phyloP scores from a whole-genome alignment of 495 filamentous ascomycete species.

The Ramalina intermedia region DNA sequence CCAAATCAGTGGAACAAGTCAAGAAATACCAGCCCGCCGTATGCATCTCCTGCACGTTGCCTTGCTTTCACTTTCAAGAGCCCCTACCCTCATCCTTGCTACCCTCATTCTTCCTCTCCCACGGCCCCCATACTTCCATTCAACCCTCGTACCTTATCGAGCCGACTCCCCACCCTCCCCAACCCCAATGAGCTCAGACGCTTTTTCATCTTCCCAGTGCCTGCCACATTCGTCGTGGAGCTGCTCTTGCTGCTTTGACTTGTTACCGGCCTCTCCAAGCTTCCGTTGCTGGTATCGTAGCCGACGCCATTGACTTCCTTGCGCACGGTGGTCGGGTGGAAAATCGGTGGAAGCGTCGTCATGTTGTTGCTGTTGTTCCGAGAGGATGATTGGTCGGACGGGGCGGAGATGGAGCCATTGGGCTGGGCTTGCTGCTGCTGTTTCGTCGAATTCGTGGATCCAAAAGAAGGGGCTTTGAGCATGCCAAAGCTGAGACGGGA shows the following conservation, averaged over 20 bases:
- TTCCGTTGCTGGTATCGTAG: constrained; percentile 2
- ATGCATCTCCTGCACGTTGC: no score
- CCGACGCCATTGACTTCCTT: constrained; percentile 2
- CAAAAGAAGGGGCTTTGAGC: constrained; percentile 5
- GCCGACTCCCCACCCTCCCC: constrained; percentile 44
- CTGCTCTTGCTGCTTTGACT: constrained; percentile 17
- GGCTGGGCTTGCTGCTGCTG: background rate
- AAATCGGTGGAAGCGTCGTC: background rate
- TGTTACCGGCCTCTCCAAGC: constrained; percentile 18
- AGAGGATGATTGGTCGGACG: constrained; percentile 8
- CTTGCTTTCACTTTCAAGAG: no score
- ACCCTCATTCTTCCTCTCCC: constrained; percentile 21
- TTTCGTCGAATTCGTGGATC: background rate
- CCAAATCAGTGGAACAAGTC: no score
- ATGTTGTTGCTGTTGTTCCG: constrained; percentile 4
- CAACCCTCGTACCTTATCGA: constrained; percentile 1
- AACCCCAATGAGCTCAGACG: constrained; percentile 53
- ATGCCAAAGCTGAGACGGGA: constrained; percentile 15
- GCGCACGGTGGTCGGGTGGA: constrained; percentile 1
- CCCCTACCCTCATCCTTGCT: no score
- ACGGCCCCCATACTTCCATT: constrained; percentile 28
- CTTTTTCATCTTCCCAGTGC: constrained; percentile 49
- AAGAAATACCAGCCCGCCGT: no score
- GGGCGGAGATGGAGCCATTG: constrained; percentile 9
- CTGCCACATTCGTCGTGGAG: background rate